phyloP scores from a whole-genome alignment of 441 rosid genomes.

The Adansonia madagascariensis region DNA sequence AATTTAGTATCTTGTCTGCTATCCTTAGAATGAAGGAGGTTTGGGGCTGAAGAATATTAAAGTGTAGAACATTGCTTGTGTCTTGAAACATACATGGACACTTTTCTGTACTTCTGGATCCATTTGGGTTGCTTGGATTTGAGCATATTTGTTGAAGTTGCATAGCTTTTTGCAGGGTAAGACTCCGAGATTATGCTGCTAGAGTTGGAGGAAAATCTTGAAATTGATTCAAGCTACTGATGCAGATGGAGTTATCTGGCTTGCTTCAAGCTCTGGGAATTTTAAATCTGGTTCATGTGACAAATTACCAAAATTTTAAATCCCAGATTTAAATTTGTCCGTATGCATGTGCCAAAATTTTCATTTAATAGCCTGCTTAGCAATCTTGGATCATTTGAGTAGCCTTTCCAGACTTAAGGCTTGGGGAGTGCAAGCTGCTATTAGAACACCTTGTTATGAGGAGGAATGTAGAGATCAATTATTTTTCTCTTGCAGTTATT shows the following conservation, averaged over 20 bases:
- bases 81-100: slow-evolving; percentile 6
- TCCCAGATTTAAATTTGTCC: not conserved
- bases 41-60: not conserved
- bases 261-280: not conserved
- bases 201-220: slow-evolving; percentile 10
- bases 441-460: too few relatives aligned
- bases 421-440: too few relatives aligned
- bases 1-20: not conserved
- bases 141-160: not conserved
- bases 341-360: not conserved
- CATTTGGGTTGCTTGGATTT: not conserved
- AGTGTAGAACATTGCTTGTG: not conserved
- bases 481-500: not conserved
- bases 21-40: not conserved
- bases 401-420: not conserved
- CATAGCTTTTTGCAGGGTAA: not conserved
- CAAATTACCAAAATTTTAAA: not conserved
- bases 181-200: not conserved
- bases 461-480: not conserved
- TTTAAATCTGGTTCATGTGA: not conserved
- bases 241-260: not conserved
- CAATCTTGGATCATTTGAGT: not conserved
- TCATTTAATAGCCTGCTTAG: not conserved
- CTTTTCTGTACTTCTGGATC: not conserved
- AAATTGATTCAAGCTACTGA: not conserved